Evolutionary conservation across 176 grass and related monocot species (phyloP).

Genomic region (Zoysia japonica): DNA sequence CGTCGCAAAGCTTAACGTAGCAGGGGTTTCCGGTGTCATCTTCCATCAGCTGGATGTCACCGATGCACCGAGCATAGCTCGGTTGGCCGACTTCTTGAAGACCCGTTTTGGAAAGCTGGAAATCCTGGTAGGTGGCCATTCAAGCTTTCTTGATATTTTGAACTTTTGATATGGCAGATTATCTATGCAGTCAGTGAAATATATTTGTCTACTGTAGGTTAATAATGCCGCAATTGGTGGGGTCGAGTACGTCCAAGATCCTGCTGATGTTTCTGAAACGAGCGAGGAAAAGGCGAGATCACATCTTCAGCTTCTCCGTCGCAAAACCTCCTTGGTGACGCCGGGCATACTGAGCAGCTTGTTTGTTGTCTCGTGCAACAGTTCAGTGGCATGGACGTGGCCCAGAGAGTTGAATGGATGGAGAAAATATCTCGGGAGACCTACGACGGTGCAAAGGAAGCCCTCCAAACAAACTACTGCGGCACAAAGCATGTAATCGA

Average conservation of each 20-base stretch:
- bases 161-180: too few relatives aligned
- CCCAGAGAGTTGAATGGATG: conserved; percentile 25
- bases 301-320: too few relatives aligned
- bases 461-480: conserved; percentile 64
- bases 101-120: conserved; percentile 49
- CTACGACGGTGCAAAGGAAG: conserved; percentile 31
- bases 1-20: conserved; percentile 13
- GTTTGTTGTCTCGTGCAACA: neutral
- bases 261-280: neutral
- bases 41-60: conserved; percentile 57
- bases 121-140: conserved; percentile 12
- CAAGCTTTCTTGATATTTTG: too few relatives aligned
- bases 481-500: conserved; percentile 17
- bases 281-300: conserved; percentile 5
- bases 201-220: neutral
- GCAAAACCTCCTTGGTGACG: too few relatives aligned
- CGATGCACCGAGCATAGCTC: conserved; percentile 30
- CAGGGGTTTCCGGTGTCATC: conserved; percentile 1
- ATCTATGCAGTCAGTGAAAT: too few relatives aligned
- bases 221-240: neutral
- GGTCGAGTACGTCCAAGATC: neutral
- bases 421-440: conserved; percentile 21
- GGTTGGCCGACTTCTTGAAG: conserved; percentile 44
- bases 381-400: conserved; percentile 13
- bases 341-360: neutral